Conservation (phyloP, 306 rosid genomes). For the Citrullus amarus region DNA sequence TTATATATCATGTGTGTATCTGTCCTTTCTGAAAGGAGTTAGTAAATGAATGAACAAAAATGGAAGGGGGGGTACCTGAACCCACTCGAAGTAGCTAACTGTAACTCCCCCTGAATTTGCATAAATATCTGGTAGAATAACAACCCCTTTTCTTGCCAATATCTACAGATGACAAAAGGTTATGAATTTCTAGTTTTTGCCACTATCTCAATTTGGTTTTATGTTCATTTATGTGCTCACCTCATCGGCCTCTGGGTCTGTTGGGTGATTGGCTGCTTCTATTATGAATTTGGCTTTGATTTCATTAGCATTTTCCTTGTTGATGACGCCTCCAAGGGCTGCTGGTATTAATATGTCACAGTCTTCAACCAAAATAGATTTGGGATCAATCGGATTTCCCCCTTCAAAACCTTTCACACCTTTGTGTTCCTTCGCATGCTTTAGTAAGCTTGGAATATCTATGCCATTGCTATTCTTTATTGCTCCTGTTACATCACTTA, state of each 20-base stretch:
- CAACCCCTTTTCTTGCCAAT: conserved; percentile 65
- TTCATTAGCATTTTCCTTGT: conserved; percentile 78
- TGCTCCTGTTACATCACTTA: conserved; percentile 82
- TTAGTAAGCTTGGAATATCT: conserved; percentile 60
- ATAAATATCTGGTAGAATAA: conserved; percentile 83
- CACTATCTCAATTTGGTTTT: background rate
- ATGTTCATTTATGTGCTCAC: conserved; percentile 19
- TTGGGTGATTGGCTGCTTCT: conserved; percentile 95
- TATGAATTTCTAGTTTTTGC: background rate
- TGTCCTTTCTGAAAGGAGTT: background rate
- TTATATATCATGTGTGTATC: background rate
- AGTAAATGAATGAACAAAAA: background rate
- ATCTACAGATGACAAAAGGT: conserved; percentile 35
- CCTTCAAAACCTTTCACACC: conserved; percentile 74
- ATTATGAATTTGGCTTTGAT: conserved; percentile 72
- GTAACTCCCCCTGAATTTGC: conserved; percentile 99
- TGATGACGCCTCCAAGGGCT: conserved; percentile 97
- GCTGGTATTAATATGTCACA: conserved; percentile 86
- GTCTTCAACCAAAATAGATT: conserved; percentile 57
- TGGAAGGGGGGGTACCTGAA: conserved; percentile 43
- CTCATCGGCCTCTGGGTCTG: conserved; percentile 97
- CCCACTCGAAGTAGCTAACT: conserved; percentile 96
- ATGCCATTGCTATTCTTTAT: conserved; percentile 61
- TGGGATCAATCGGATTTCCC: conserved; percentile 46
- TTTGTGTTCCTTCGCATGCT: conserved; percentile 33